A percentile compares a stretch with the other conserved stretches of the same genome.
Evolutionary conservation across 108 stramenopile genomes (phyloP).

Genomic region (Skeletonema marinoi): DNA sequence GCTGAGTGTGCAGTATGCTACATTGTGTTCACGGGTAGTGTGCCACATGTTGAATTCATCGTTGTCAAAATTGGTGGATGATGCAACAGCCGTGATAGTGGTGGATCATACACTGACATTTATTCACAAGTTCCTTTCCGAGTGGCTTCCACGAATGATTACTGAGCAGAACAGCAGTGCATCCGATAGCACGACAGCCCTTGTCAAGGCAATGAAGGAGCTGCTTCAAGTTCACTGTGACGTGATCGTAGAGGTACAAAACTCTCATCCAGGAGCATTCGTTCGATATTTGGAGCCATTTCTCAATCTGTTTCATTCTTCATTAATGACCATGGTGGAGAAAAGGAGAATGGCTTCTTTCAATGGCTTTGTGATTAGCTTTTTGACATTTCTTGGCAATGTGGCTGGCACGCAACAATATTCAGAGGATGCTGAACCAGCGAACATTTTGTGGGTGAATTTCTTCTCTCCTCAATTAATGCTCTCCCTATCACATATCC

Average conservation of each 20-base stretch:
- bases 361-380: slow-evolving; percentile 11
- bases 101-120: slow-evolving; percentile 23
- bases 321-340: slow-evolving; percentile 10
- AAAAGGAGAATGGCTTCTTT: not conserved
- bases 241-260: slow-evolving; percentile 31
- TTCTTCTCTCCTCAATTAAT: slow-evolving; percentile 35
- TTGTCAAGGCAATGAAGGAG: slow-evolving; percentile 6
- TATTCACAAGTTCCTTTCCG: slow-evolving; percentile 28
- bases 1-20: slow-evolving; percentile 30
- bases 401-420: slow-evolving; percentile 8
- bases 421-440: not conserved
- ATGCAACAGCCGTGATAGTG: not conserved
- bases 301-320: slow-evolving; percentile 29
- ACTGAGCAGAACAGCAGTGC: not conserved
- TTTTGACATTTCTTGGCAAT: slow-evolving; percentile 29
- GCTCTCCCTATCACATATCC: slow-evolving; percentile 1
- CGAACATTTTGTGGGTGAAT: slow-evolving; percentile 2
- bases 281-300: slow-evolving; percentile 32
- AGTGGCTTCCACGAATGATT: slow-evolving; percentile 18
- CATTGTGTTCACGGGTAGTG: slow-evolving; percentile 20
- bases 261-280: slow-evolving; percentile 19
- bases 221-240: slow-evolving; percentile 30
- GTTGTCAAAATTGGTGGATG: slow-evolving; percentile 28
- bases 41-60: slow-evolving; percentile 22
- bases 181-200: not conserved